Base-by-base conservation (phyloP, 257 asterid species). In the Solanum chaucha region DNA sequence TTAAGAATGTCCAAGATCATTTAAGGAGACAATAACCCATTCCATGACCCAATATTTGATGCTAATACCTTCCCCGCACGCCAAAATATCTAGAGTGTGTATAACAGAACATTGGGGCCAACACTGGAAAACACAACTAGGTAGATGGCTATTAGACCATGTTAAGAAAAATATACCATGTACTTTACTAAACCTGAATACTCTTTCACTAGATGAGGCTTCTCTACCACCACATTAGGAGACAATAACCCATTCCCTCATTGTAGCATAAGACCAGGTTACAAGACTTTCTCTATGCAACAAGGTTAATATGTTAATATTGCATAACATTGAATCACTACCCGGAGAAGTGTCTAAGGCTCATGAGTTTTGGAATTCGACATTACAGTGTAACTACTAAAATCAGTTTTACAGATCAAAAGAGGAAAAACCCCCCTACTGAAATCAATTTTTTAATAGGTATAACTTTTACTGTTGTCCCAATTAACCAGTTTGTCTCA, bases 341-440 rank as follows among this genome's bases (percentile, higher is more conserved):
- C 3, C 15, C 8, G 8, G 84, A 78, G 6, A 80, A 46, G 68
- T 80, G 28, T 80, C 40, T 28, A 28, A 15, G 17, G 68, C 6
- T 81, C 55, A 48, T 48, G 41, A 48, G 28, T 81, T 81, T 2
- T 9, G 26, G 65, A 80, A 80, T 80, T 46, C 26, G 1, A 17
- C 14, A 48, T 81, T 48, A 6, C 32, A 10, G 17, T 8, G 28
- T 22, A 80, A 48, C 6, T 80, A 8, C 65, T 80, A 3, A 46
- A 80, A 80, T 4, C 65, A 26, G 40, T 46, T 80, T 78, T 46
- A 26, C 26, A 8, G 4, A 71, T 72, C 13, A 17, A 17, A 72
- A 72, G 8, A 8, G 11, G 22, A 8, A 22, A 22, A 3, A 0
- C 0, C 0, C 20, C 26, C 12, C 26, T 80, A 48, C 68, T 48